Evolutionary conservation across 2,329 filamentous ascomycete genomes (phyloP), one percentile per base, ranked within the genome.

Genomic region (Fusarium incarnatum): DNA sequence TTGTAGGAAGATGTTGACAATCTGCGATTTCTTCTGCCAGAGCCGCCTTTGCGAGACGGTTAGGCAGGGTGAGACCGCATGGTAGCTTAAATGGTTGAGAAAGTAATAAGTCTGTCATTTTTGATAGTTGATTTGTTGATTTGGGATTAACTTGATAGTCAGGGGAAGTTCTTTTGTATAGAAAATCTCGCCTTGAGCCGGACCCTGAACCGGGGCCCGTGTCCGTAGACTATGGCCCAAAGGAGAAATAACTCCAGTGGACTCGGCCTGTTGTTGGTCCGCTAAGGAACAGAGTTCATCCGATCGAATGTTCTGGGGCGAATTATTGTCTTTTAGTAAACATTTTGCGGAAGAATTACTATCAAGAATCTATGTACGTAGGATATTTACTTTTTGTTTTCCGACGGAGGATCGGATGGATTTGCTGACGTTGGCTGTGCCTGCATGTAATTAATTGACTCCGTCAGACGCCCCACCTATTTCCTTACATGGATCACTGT

Each of bases 11-110:
- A 28, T 83, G 67, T 59, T 84, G 76, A 8, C 73, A 75, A 67
- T 81, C 79, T 27, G 80, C 78, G 73, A 84, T 75, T 7, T 68
- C 68, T 67, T 87, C 83, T 7, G 84, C 81, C 78, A 88, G 82
- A 32, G 87, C 85, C 46, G 87, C 81, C 68, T 86, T 82, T 46
- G 76, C 80, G 3, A 90, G 80, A 8, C 87, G 84, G 71, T 89
- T 89, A 5, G 85, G 85, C 5, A 89, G 75, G 1, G 80, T 82
- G 27, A 90, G 79, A 2, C 88, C 88, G 73, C 85, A 87, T 64
- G 85, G 84, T 2, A 89, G 80, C 40, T 81, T 85, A 18, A 87
- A 72, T 0, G 85, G 81, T 28, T 83, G 48, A 5, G 72, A 57
- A 13, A 74, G 60, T 5, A 56, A 28, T 18, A 70, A 20, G 12